Percentiles rank a stretch among this genome's conserved stretches.
phyloP scores from a whole-genome alignment of 2,329 filamentous ascomycete genomes.

The Colletotrichum brevisporum region DNA sequence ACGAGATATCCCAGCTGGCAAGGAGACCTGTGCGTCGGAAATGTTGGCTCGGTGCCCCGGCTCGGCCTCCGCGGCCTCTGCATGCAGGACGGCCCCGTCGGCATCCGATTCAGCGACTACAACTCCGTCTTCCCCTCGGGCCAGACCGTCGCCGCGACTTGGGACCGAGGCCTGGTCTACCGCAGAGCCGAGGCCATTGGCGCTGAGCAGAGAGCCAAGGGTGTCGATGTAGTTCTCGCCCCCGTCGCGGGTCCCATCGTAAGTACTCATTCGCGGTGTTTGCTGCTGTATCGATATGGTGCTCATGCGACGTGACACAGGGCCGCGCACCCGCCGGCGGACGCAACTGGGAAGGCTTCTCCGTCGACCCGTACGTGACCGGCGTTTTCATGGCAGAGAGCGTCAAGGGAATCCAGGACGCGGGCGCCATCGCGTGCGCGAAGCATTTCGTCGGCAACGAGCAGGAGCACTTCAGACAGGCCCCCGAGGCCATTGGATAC shows the following conservation, averaged over 20 bases:
- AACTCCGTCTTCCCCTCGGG: conserved; percentile 86
- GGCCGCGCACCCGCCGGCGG: conserved; percentile 62
- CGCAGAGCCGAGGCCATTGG: conserved; percentile 64
- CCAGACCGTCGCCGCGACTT: conserved; percentile 86
- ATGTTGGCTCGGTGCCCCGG: conserved; percentile 78
- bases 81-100: conserved; percentile 87
- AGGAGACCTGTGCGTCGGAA: conserved; percentile 82
- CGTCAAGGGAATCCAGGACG: conserved; percentile 84
- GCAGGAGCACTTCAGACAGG: conserved; percentile 83
- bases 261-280: not conserved
- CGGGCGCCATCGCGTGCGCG: conserved; percentile 85
- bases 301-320: not conserved
- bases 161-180: conserved; percentile 78
- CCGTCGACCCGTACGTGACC: conserved; percentile 81
- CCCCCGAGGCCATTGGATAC: conserved; percentile 63
- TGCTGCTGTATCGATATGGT: too few species aligned
- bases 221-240: conserved; percentile 78
- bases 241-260: conserved; percentile 61
- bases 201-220: conserved; percentile 79
- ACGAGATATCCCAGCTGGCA: conserved; percentile 67
- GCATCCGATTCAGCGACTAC: conserved; percentile 83
- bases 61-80: conserved; percentile 82
- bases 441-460: conserved; percentile 84
- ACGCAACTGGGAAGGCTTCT: conserved; percentile 77
- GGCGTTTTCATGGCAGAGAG: conserved; percentile 80